Evolutionary conservation across 805 yeast species (phyloP), one percentile per base, ranked within the genome.

Genomic region (Ogataea dorogensis): DNA sequence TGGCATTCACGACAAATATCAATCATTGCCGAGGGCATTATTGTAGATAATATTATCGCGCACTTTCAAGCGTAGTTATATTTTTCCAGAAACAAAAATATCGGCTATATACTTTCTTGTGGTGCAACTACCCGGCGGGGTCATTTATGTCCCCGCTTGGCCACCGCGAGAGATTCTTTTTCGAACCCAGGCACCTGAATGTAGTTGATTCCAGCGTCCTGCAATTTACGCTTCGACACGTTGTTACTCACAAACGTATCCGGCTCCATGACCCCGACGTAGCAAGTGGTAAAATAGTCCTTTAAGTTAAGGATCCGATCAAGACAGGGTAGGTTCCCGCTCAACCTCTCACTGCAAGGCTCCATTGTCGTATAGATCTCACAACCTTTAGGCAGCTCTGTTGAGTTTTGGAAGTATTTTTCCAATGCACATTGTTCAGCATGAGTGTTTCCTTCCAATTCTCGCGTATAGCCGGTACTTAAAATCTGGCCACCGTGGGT

Each of bases 321-420:
- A 2, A 78, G 79, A 61, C 98, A 93, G 0, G 98, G 96, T 33
- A 70, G 51, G 48, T 91, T 89, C 0, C 98, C 98, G 54, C 96
- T 87, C 21, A 91, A 65, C 36, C 98, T 70, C 38, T 75, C 73
- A 5, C 95, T 80, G 56, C 98, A 93, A 1, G 98, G 98, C 55
- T 93, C 98, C 98, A 93, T 93, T 0, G 97, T 87, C 0, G 98
- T 91, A 59, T 86, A 93, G 9, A 93, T 59, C 24, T 84, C 86
- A 0, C 93, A 77, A 0, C 95, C 95, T 7, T 50, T 54, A 1
- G 96, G 96, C 3, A 87, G 67, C 8, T 65, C 66, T 1, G 61
- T 56, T 24, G n/a, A n/a, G n/a, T 60, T 49, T 5, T 54, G 48
- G 38, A 68, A 76, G 49, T 80, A 82, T 59, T 93, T 93, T 20